Evolutionary conservation across 164 flowering plant genomes (phyloP).

Genomic region (Umbellularia californica): DNA sequence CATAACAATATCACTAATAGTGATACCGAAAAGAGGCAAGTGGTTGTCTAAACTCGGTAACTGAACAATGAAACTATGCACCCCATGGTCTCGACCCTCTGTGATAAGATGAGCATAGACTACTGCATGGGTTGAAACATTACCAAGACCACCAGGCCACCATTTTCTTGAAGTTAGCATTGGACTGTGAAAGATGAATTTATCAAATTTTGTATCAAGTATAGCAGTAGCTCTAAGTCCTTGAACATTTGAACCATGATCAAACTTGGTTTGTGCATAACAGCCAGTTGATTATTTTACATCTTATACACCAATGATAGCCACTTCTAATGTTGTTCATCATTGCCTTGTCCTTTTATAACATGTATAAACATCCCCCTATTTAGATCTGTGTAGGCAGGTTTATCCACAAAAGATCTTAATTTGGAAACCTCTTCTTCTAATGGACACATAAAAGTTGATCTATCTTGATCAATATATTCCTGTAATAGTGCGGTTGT

Average conservation of each 20-base stretch:
- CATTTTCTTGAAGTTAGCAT: constrained; percentile 92
- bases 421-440: constrained; percentile 76
- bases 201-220: constrained; percentile 81
- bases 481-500: too few relatives aligned
- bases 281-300: constrained; percentile 90
- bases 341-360: constrained; percentile 92
- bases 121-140: constrained; percentile 50
- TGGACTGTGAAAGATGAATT: constrained; percentile 86
- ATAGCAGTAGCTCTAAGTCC: constrained; percentile 97
- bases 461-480: too few relatives aligned
- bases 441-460: constrained; percentile 26
- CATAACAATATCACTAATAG: constrained; percentile 93
- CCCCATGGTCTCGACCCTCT: too few relatives aligned
- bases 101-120: too few relatives aligned
- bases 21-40: constrained; percentile 63
- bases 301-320: constrained; percentile 82
- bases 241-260: constrained; percentile 99
- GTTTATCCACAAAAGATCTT: constrained; percentile 15
- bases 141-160: constrained; percentile 99
- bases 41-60: too few relatives aligned
- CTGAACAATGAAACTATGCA: too few relatives aligned
- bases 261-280: constrained; percentile 98
- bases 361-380: constrained; percentile 98
- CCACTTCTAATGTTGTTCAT: constrained; percentile 93
- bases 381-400: constrained; percentile 89